phyloP scores from a whole-genome alignment of 768 basidiomycete genomes.

The Pisolithus sp. region DNA sequence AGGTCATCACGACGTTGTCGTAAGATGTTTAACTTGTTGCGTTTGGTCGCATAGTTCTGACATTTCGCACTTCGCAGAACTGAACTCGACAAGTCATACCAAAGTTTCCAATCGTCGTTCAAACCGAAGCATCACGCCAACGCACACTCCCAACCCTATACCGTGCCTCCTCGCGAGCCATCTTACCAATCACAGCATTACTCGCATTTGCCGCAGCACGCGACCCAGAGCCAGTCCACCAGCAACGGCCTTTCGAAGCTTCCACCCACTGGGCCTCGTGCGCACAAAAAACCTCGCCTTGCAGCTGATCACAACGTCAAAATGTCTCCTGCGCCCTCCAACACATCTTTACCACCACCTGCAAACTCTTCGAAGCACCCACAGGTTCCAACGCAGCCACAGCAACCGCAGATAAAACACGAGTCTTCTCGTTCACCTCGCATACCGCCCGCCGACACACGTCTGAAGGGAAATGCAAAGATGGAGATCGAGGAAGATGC shows the following conservation, averaged over 20 bases:
- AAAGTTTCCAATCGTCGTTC: slow-evolving; percentile 44
- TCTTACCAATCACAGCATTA: slow-evolving; percentile 36
- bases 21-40: slow-evolving; percentile 33
- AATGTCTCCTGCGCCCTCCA: slow-evolving; percentile 29
- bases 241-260: slow-evolving; percentile 39
- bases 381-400: background rate
- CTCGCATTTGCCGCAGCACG: slow-evolving; percentile 39
- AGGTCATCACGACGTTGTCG: slow-evolving; percentile 65
- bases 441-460: slow-evolving; percentile 22
- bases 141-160: slow-evolving; percentile 33
- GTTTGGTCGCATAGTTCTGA: slow-evolving; percentile 10
- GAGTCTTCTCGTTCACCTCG: slow-evolving; percentile 25
- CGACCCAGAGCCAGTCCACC: slow-evolving; percentile 22
- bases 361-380: slow-evolving; percentile 14
- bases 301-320: slow-evolving; percentile 38
- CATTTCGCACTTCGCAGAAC: slow-evolving; percentile 36
- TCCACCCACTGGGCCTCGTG: slow-evolving; percentile 74
- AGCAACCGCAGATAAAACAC: slow-evolving; percentile 9
- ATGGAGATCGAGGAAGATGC: slow-evolving; percentile 56
- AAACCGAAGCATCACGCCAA: slow-evolving; percentile 33
- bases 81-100: slow-evolving; percentile 74
- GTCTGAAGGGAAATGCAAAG: slow-evolving; percentile 28
- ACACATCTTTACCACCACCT: slow-evolving; percentile 21
- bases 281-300: slow-evolving; percentile 72
- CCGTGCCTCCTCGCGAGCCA: slow-evolving; percentile 35